Percentiles rank a stretch among this genome's conserved stretches.
Conservation (phyloP, 176 grass and related monocot species). For the Elymus sibiricus region DNA sequence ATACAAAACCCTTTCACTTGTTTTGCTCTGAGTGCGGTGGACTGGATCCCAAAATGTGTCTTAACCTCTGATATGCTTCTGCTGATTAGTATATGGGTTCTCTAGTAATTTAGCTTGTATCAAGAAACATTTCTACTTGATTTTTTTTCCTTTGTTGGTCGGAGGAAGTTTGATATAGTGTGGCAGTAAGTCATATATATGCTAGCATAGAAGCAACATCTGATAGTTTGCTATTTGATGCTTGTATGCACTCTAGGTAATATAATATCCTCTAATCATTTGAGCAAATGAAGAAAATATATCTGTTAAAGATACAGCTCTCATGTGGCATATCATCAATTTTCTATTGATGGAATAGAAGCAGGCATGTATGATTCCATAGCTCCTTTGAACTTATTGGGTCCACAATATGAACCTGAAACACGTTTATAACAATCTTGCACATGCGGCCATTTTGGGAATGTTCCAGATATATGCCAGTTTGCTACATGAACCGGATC, state of each 20-base stretch:
- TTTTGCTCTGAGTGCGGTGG: not conserved
- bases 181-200: not conserved
- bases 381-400: not conserved
- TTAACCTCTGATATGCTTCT: not conserved
- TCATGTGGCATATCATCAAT: not conserved
- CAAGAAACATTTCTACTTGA: not conserved
- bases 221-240: not conserved
- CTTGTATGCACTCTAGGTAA: not conserved
- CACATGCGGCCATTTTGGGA: not conserved
- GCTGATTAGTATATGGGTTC: not conserved
- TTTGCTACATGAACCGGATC: not conserved
- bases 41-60: not conserved
- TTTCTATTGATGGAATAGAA: not conserved
- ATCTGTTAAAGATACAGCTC: not conserved
- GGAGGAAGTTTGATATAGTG: not conserved
- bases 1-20: not conserved
- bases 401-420: not conserved
- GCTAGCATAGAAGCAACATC: not conserved
- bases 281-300: conserved; percentile 9
- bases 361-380: not conserved
- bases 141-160: not conserved
- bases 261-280: not conserved
- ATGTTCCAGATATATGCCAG: not conserved
- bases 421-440: not conserved
- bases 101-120: not conserved